Conservation (phyloP, 78 protist species). For the Polysphondylium violaceum region DNA sequence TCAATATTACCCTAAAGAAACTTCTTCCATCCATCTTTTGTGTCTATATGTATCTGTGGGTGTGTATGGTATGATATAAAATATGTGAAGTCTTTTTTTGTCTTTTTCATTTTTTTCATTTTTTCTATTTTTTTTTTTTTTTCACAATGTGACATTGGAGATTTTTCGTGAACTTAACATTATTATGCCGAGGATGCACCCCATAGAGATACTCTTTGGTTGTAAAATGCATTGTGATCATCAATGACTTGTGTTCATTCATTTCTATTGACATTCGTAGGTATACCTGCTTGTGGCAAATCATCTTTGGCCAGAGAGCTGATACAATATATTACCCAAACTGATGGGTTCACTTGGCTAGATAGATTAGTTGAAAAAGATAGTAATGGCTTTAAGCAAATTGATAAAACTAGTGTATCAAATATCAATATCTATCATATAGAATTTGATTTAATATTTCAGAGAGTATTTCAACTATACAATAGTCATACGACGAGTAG, state of each 20-base stretch:
- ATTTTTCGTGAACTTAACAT: no score
- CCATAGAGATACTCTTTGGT: no score
- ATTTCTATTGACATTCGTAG: neutral
- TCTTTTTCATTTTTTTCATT: no score
- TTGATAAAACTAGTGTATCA: neutral
- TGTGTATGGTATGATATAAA: no score
- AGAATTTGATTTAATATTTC: constrained; percentile 8
- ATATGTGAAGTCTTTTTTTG: no score
- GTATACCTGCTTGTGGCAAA: constrained; percentile 13
- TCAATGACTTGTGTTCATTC: no score
- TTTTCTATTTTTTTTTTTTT: no score
- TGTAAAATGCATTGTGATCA: no score
- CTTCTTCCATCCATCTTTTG: constrained; percentile 33
- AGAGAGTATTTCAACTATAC: neutral
- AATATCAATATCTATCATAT: neutral
- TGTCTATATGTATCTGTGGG: no score
- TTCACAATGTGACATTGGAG: no score
- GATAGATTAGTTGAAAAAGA: neutral
- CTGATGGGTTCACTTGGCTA: neutral
- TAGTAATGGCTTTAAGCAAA: neutral
- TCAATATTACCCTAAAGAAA: constrained; percentile 16
- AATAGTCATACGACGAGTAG: neutral
- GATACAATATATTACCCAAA: neutral
- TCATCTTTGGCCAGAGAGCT: neutral
- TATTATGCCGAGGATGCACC: no score